Evolutionary conservation across 768 basidiomycete genomes (phyloP), one percentile per base, ranked within the genome.

Genomic region (Xerocomellus intermedius): DNA sequence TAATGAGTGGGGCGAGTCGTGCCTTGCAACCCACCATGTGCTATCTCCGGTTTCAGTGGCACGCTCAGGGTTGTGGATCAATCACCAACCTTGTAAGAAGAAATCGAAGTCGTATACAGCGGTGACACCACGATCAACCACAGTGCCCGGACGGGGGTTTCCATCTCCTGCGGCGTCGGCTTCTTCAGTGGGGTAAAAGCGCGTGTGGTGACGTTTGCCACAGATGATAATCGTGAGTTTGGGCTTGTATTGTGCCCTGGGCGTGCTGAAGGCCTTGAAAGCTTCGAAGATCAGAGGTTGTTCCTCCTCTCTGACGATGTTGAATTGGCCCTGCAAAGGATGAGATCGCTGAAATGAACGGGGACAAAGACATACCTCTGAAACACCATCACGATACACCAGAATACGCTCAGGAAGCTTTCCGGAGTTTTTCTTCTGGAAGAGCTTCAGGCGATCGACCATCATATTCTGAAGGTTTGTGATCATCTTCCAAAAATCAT

Each of bases 371-470:
- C 71, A 35, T 48, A 86, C 89, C 73, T 91, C 89, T 3, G 89
- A 90, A 28, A 92, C 89, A 46, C 91, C 91, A 65, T 92, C 91
- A 8, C 81, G 75, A 61, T 80, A 82, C n/a, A 82, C 77, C n/a
- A 82, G 52, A 45, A 82, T 55, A 19, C 82, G 77, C 5, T 66
- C 58, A 4, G 81, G 81, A 19, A 82, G 71, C 21, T 47, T 62
- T 10, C 68, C 70, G 2, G 48, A 62, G 47, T 72, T 77, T 49
- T 58, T 72, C 26, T 52, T 58, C 39, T 70, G 60, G 71, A 72
- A 83, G n/a, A 73, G 64, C 17, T 67, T 61, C 22, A 83, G 58
- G 21, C 81, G 73, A 41, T 75, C 77, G 14, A 74, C 55, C 74
- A 83, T 79, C 82, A 82, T 83, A 8, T 61, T 56, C 22, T 64